Evolutionary conservation across 306 rosid genomes (phyloP), one percentile per base, ranked within the genome.

Genomic region (Arachis hypogaea): DNA sequence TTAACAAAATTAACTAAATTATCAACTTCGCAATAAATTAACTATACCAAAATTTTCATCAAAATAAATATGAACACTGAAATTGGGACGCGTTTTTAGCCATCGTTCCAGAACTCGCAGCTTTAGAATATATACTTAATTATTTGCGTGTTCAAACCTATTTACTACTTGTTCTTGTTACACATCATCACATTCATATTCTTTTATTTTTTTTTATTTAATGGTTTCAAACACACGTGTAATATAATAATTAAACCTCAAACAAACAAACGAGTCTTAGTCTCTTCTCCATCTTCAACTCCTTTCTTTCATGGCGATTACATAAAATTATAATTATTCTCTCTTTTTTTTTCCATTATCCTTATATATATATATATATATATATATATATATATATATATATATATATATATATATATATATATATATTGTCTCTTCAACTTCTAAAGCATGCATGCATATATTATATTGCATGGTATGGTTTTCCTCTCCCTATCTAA

Each of bases 11-110:
- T 22, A 1, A 22, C 1, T 22, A 22, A 22, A 22, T 22, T 22
- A 22, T 22, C 28, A 22, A 22, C 28, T 22, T 22, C 28, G 0
- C 28, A 22, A 22, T 1, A 22, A 22, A 22, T 22, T 22, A 22
- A 22, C 1, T 22, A 22, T 22, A 22, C 28, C 1, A 22, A 22
- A 22, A 22, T 22, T 22, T 22, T 22, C 28, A 22, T 1, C 28
- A 22, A 22, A 22, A 72, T 72, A 36, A 47, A 51, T 40, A 28
- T 41, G 50, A 67, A 49, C 18, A 70, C 71, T 59, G 75, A 43
- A 70, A 43, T 12, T 7, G 2, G 4, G 7, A 77, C 83, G 80
- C 76, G 83, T 68, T 69, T 73, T 73, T 8, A 2, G 47, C 7
- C 61, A 58, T 18, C 52, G 9, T 54, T 54, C 12, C 6, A 10